Evolutionary conservation across 495 filamentous ascomycete species (phyloP), one percentile per base, ranked within the genome.

Genomic region (Staphylotrichum tortipilum): DNA sequence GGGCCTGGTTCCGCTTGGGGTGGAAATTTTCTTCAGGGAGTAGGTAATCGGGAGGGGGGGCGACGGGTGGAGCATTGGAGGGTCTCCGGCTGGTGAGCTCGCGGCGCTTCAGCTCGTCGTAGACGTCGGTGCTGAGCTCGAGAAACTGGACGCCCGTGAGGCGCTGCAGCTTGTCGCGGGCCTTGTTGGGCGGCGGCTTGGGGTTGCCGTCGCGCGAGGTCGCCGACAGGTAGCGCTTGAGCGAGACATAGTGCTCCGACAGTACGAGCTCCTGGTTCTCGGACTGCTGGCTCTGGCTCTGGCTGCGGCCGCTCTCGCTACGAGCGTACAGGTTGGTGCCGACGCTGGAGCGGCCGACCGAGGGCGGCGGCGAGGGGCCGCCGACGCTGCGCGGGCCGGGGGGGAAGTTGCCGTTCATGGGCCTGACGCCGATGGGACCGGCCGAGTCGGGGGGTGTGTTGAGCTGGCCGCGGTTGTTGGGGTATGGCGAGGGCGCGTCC

Each of bases 71-170:
- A 29, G 65, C 73, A 47, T 78, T 78, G 21, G 76, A 72, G 22
- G 76, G 73, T 45, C 72, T 73, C 57, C 72, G 65, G 23, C 63
- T 63, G 3, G 67, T 68, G 29, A 80, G 73, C 64, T 95, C 88
- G 50, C 92, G 81, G 30, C 92, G 86, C 53, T 92, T 77, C 36
- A 96, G 72, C 67, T 98, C 92, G 66, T 98, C 92, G 67, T 89
- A 97, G 28, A 98, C 92, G 65, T 98, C 92, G 18, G 91, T 97
- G 61, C 88, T 95, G 18, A 98, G 74, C 70, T 98, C 92, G 62
- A 94, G 86, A 63, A 98, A 98, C 62, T 98, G 92, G 21, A 90
- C 88, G 9, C 83, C 72, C 1, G 89, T 94, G 30, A 98, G 72
- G 39, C 91, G 79, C 42, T 95, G 77, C 37, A 97, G 73, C 70